phyloP scores from a whole-genome alignment of 345 rosid genomes.

The Iberis pinnata region DNA sequence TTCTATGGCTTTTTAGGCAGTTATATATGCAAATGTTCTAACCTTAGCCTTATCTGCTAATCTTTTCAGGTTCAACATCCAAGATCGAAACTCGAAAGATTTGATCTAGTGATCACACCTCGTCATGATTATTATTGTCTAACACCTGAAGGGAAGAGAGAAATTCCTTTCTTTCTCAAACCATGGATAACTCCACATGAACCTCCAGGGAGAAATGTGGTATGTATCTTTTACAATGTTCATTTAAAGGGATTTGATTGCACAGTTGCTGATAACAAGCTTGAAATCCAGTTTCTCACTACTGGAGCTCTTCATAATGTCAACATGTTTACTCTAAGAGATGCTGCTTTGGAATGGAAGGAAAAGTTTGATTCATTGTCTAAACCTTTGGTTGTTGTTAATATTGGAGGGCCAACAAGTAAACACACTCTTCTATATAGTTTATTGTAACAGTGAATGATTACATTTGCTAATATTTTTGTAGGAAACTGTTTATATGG shows the following conservation, averaged over 20 bases:
- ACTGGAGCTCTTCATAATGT: conserved; percentile 84
- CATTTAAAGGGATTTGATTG: not conserved
- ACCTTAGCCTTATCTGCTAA: not conserved
- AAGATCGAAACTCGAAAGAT: conserved; percentile 55
- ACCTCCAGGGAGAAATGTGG: conserved; percentile 73
- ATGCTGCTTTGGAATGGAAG: conserved; percentile 67
- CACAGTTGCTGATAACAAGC: conserved; percentile 24
- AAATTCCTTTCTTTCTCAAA: conserved; percentile 62
- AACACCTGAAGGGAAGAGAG: conserved; percentile 61
- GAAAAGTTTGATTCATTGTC: conserved; percentile 54
- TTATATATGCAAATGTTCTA: conserved; percentile 4
- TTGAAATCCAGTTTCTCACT: conserved; percentile 56
- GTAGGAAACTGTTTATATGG: conserved; percentile 74
- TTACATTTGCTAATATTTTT: not conserved
- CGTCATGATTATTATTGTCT: conserved; percentile 31
- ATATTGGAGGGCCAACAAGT: conserved; percentile 94
- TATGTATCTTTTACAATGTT: conserved; percentile 33
- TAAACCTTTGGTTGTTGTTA: conserved; percentile 83
- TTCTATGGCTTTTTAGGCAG: not conserved
- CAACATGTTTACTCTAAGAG: conserved; percentile 55
- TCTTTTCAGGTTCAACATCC: conserved; percentile 87
- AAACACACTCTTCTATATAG: not conserved
- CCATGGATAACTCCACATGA: conserved; percentile 76
- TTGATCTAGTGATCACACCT: conserved; percentile 88
- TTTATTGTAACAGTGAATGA: not conserved